phyloP scores from a whole-genome alignment of 2,329 filamentous ascomycete genomes.

The Metarhizium brunneum region DNA sequence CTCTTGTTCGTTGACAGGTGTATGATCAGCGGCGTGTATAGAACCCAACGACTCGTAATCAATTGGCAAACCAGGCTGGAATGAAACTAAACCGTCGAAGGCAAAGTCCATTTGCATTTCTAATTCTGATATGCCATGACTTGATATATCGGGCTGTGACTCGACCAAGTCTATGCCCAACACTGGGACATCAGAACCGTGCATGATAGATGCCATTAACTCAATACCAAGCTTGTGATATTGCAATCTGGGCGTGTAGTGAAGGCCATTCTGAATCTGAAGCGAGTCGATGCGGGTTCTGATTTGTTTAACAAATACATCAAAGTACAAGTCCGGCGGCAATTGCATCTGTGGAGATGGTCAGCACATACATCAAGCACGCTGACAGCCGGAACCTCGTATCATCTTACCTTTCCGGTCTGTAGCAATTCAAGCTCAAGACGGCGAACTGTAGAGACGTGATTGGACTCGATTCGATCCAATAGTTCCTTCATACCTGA shows the following conservation, averaged over 20 bases:
- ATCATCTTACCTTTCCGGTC: slow-evolving; percentile 35
- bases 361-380: neutral
- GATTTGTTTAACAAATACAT: slow-evolving; percentile 31
- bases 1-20: neutral
- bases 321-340: slow-evolving; percentile 26
- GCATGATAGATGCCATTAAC: slow-evolving; percentile 31
- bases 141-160: neutral
- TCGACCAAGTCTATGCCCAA: neutral
- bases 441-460: slow-evolving; percentile 31
- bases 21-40: neutral
- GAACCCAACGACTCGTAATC: neutral
- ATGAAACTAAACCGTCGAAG: neutral
- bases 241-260: slow-evolving; percentile 21
- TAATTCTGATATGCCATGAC: neutral
- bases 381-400: no score
- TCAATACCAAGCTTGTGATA: slow-evolving; percentile 34
- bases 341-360: slow-evolving; percentile 27
- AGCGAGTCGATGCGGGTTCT: slow-evolving; percentile 33
- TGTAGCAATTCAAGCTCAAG: slow-evolving; percentile 43
- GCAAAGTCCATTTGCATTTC: neutral
- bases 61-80: neutral
- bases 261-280: slow-evolving; percentile 5
- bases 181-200: slow-evolving; percentile 5
- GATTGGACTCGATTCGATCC: slow-evolving; percentile 24
- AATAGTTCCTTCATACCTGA: slow-evolving; percentile 25